phyloP scores from a whole-genome alignment of 345 rosid species.

The Toxicodendron radicans region DNA sequence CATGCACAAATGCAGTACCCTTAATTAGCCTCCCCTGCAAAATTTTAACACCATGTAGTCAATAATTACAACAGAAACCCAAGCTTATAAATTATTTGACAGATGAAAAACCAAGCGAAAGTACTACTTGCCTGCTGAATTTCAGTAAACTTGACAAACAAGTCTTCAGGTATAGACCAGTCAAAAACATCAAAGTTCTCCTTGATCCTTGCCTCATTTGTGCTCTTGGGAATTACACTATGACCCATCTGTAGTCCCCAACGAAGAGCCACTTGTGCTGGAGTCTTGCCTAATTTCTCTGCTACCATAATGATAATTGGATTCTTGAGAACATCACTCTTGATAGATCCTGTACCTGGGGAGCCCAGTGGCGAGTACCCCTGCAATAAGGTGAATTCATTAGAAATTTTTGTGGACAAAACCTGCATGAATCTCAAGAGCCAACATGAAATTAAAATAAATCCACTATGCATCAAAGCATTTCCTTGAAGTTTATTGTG shows the following conservation, averaged over 20 bases:
- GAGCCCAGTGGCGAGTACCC: slow-evolving; percentile 73
- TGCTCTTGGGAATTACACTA: slow-evolving; percentile 63
- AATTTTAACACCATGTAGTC: neutral
- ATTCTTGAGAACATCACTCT: slow-evolving; percentile 47
- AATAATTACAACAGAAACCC: neutral
- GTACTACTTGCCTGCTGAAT: slow-evolving; percentile 51
- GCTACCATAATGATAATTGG: slow-evolving; percentile 37
- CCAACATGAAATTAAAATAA: no score
- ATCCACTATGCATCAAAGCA: neutral
- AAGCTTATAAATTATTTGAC: no score
- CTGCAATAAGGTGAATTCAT: slow-evolving; percentile 25
- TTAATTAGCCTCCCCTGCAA: slow-evolving; percentile 38
- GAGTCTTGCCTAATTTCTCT: slow-evolving; percentile 49
- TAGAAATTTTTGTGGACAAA: neutral
- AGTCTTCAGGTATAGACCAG: slow-evolving; percentile 47
- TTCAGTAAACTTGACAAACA: slow-evolving; percentile 41
- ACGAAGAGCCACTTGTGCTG: slow-evolving; percentile 65
- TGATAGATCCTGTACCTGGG: slow-evolving; percentile 30
- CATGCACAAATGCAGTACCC: slow-evolving; percentile 37
- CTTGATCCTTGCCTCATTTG: slow-evolving; percentile 40
- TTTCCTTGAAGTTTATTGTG: neutral
- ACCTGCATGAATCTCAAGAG: neutral
- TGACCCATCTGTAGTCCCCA: slow-evolving; percentile 71
- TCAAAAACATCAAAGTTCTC: slow-evolving; percentile 51
- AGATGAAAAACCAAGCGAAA: neutral